A percentile compares a stretch with the other conserved stretches of the same genome.
These are phyloP conservation scores for Cutaneotrichosporon sp. DNA, from an alignment of 1,284 basidiomycete genomes.

Conservation along the genomic window DNA sequence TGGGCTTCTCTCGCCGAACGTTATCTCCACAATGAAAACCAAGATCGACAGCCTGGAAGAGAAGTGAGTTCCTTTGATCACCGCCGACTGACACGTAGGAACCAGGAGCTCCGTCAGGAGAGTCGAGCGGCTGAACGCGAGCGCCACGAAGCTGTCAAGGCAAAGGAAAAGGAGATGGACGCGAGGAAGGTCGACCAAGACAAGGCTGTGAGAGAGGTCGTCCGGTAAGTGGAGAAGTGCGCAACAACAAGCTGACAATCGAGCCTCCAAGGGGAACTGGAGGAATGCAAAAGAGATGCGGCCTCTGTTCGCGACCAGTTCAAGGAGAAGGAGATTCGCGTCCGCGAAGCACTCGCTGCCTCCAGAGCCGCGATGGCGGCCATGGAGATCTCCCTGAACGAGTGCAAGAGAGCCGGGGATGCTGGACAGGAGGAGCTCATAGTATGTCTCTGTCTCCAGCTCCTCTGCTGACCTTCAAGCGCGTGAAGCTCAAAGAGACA, in stretches of 20 bases:
- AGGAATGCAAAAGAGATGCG: neutral
- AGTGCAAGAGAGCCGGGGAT: neutral
- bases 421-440: neutral
- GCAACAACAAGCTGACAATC: neutral
- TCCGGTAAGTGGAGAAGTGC: neutral
- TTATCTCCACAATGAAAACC: neutral
- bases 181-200: neutral
- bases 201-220: neutral
- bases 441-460: neutral
- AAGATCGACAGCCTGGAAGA: constrained; percentile 1
- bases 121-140: neutral
- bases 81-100: neutral
- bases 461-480: neutral
- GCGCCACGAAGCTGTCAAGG: neutral
- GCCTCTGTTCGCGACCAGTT: neutral
- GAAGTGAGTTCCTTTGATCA: neutral
- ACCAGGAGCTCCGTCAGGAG: neutral
- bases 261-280: neutral
- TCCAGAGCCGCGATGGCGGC: neutral
- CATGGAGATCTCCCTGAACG: neutral
- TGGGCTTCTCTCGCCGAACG: constrained; percentile 9
- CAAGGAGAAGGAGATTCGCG: neutral
- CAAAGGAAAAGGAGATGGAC: neutral
- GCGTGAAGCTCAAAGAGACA: neutral
- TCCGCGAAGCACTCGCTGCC: neutral